Conservation (phyloP, 1,284 basidiomycete species). For the Violaceomyces palustris region DNA sequence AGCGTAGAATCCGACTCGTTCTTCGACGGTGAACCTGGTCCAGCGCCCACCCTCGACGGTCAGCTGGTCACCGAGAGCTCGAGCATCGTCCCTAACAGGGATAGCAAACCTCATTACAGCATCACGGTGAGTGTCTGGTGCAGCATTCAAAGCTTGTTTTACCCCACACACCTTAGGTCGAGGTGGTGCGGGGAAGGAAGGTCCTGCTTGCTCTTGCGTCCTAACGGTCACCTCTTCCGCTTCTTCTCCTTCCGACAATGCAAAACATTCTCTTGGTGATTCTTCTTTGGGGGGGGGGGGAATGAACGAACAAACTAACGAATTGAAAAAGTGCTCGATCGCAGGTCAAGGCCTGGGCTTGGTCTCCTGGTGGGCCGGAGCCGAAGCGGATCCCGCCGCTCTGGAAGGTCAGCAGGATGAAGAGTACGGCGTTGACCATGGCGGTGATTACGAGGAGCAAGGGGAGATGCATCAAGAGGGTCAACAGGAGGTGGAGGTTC, state of each 20-base stretch:
- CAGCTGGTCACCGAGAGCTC: neutral
- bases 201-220: no score
- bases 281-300: no score
- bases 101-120: conserved; percentile 21
- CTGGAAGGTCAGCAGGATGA: neutral
- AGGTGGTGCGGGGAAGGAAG: no score
- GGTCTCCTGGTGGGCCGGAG: conserved; percentile 59
- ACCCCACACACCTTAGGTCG: no score
- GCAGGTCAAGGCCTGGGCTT: conserved; percentile 79
- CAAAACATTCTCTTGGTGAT: no score
- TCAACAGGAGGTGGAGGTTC: neutral
- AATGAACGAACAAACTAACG: no score
- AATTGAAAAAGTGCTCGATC: conserved; percentile 70
- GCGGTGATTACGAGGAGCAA: neutral
- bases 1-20: conserved; percentile 83
- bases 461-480: neutral
- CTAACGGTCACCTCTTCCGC: no score
- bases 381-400: conserved; percentile 43
- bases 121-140: conserved; percentile 12
- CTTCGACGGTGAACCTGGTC: conserved; percentile 83
- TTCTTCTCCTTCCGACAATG: no score
- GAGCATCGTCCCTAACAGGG: conserved; percentile 10
- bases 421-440: no score
- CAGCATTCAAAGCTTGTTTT: no score
- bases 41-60: conserved; percentile 51